These are phyloP conservation scores for Aspergillus sp. DNA, from an alignment of 2,329 filamentous ascomycete genomes.

Conservation along the genomic window DNA sequence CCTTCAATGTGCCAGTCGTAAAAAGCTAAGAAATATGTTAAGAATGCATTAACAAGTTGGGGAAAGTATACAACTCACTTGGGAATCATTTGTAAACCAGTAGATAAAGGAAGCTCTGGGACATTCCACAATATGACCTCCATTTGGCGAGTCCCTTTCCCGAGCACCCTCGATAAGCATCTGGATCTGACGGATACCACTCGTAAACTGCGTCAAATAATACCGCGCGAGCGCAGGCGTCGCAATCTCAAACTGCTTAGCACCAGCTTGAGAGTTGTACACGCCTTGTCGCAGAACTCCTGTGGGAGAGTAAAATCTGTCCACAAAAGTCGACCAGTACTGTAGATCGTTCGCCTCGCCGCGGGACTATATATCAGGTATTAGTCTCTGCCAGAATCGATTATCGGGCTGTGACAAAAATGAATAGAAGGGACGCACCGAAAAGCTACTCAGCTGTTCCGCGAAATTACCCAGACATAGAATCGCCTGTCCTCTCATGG, in stretches of 20 bases:
- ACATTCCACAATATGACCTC: slow-evolving; percentile 73
- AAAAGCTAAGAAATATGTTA: slow-evolving; percentile 58
- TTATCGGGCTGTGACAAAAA: background rate
- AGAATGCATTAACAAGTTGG: background rate
- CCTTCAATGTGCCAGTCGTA: slow-evolving; percentile 72
- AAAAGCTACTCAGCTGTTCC: slow-evolving; percentile 57
- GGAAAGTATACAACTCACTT: slow-evolving; percentile 57
- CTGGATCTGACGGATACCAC: slow-evolving; percentile 81
- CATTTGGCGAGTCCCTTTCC: slow-evolving; percentile 59
- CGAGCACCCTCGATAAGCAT: slow-evolving; percentile 72
- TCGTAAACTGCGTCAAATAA: slow-evolving; percentile 85
- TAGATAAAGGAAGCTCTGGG: slow-evolving; percentile 78
- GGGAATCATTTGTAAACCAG: slow-evolving; percentile 80
- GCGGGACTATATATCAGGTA: slow-evolving; percentile 43
- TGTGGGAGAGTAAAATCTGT: slow-evolving; percentile 73
- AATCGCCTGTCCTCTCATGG: slow-evolving; percentile 47
- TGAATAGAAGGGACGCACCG: slow-evolving; percentile 46
- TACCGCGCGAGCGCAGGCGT: slow-evolving; percentile 81
- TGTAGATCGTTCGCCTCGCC: slow-evolving; percentile 66
- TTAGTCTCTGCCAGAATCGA: background rate
- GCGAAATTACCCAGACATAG: slow-evolving; percentile 57
- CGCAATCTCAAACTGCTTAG: slow-evolving; percentile 85
- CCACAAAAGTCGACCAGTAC: slow-evolving; percentile 79
- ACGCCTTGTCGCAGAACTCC: slow-evolving; percentile 77
- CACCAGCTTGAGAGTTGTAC: slow-evolving; percentile 52